Evolutionary conservation across 1,139 yeast species (phyloP), one percentile per base, ranked within the genome.

Genomic region (Pichia sp.): DNA sequence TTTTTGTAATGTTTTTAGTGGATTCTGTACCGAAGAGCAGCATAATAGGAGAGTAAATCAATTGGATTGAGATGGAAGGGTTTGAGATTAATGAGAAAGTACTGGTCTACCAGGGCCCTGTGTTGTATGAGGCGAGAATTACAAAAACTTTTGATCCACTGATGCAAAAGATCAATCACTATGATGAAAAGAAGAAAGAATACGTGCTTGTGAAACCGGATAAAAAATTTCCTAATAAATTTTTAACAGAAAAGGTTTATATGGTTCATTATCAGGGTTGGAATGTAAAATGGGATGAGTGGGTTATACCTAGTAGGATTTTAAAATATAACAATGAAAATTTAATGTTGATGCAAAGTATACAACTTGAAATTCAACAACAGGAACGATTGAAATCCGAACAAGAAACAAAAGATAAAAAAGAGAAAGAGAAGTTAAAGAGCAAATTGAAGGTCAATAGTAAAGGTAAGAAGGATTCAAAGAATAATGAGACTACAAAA

Each of bases 251-350:
- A 67, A 72, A 52, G 75, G 83, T 53, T 10, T 91, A 81, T 67
- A 83, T 74, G 59, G 80, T 93, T 11, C 99, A 93, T 66, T 93
- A 93, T 69, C 87, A 84, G 62, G 98, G 99, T 2, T 93, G 99
- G 99, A 93, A 90, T 63, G 70, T 84, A 25, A 84, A 91, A 57
- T 91, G 97, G 97, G 98, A 93, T 66, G 99, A 93, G 67, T 93
- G 99, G 99, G 95, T 93, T 0, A 77, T 81, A 0, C 69, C 70
- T 11, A 84, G 80, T 48, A 73, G 98, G 43, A 77, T 91, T 13
- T 71, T 88, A 64, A 84, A 81, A 58, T 75, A 76, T 64, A 87
- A 77, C 49, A 85, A 82, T 44, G 95, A 84, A 59, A 90, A 87
- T 64, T 64, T 84, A 52, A 72, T 76, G 54, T 70, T 81, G 50